These are phyloP conservation scores for Neoboletus subvelutipes DNA, from an alignment of 768 basidiomycete genomes.

Conservation along the genomic window DNA sequence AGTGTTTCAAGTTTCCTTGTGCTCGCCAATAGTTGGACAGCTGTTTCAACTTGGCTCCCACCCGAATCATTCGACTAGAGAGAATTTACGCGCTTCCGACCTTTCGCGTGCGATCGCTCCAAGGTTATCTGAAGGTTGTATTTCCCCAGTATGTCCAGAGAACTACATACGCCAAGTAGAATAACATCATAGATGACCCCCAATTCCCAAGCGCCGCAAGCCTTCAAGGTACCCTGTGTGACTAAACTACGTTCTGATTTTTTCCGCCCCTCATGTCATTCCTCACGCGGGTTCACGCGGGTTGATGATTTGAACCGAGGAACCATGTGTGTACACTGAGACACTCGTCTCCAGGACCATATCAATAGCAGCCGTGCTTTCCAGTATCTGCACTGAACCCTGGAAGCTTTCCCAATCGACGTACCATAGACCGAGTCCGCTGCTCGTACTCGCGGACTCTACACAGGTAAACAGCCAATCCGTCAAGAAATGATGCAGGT, in stretches of 20 bases:
- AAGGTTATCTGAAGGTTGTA: conserved; percentile 13
- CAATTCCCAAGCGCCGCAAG: conserved; percentile 6
- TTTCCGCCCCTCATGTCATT: background rate
- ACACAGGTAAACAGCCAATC: background rate
- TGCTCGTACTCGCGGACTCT: background rate
- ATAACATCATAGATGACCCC: background rate
- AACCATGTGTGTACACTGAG: background rate
- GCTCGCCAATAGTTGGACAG: background rate
- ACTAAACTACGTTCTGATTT: background rate
- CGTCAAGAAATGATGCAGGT: background rate
- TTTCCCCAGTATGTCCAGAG: background rate
- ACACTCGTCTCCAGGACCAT: conserved; percentile 8
- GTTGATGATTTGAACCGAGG: background rate
- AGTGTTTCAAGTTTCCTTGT: background rate
- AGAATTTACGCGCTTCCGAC: background rate
- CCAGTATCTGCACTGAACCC: background rate
- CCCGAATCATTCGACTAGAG: background rate
- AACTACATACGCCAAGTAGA: conserved; percentile 1
- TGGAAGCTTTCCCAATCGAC: background rate
- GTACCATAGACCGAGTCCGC: background rate
- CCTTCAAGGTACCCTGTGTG: background rate
- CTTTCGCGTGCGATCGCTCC: conserved; percentile 10
- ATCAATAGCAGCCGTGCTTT: background rate
- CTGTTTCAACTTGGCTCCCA: conserved; percentile 1
- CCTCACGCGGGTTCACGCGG: conserved; percentile 1